These are phyloP conservation scores for Hemileccinum rubropunctum DNA, from an alignment of 768 basidiomycete genomes.

Conservation along the genomic window DNA sequence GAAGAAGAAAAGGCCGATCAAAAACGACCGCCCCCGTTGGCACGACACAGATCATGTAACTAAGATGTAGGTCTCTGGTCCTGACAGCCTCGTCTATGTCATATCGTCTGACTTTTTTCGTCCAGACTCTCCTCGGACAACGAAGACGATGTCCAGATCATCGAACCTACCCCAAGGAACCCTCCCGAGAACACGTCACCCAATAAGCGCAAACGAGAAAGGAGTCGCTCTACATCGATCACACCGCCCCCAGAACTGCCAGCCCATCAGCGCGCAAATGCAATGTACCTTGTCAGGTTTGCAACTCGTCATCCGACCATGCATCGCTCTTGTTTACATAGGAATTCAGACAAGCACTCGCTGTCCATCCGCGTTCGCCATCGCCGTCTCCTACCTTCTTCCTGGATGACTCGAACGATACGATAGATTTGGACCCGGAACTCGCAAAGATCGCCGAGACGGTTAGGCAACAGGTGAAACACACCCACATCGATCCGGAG, in stretches of 20 bases:
- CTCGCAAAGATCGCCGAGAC: slow-evolving; percentile 53
- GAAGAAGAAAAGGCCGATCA: slow-evolving; percentile 38
- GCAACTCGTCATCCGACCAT: slow-evolving; percentile 9
- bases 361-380: slow-evolving; percentile 36
- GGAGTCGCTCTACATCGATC: slow-evolving; percentile 68
- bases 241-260: slow-evolving; percentile 73
- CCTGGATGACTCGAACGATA: slow-evolving; percentile 46
- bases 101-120: slow-evolving; percentile 8
- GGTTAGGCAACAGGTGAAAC: slow-evolving; percentile 31
- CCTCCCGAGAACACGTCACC: slow-evolving; percentile 19
- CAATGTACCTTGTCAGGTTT: slow-evolving; percentile 62
- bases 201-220: slow-evolving; percentile 43
- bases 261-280: slow-evolving; percentile 49
- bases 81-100: slow-evolving; percentile 1
- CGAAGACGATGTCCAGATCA: slow-evolving; percentile 44
- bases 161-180: slow-evolving; percentile 33
- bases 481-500: slow-evolving; percentile 20
- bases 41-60: slow-evolving; percentile 38
- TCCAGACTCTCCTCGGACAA: slow-evolving; percentile 39
- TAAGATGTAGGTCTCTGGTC: slow-evolving; percentile 37
- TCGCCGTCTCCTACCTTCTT: slow-evolving; percentile 42
- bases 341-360: slow-evolving; percentile 46
- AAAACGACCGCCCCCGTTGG: slow-evolving; percentile 39
- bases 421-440: slow-evolving; percentile 57
- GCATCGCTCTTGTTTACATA: slow-evolving; percentile 3